Percentiles rank a stretch among this genome's conserved stretches.
Evolutionary conservation across 2,329 filamentous ascomycete genomes (phyloP).

Genomic region (Xylariaceae sp.): DNA sequence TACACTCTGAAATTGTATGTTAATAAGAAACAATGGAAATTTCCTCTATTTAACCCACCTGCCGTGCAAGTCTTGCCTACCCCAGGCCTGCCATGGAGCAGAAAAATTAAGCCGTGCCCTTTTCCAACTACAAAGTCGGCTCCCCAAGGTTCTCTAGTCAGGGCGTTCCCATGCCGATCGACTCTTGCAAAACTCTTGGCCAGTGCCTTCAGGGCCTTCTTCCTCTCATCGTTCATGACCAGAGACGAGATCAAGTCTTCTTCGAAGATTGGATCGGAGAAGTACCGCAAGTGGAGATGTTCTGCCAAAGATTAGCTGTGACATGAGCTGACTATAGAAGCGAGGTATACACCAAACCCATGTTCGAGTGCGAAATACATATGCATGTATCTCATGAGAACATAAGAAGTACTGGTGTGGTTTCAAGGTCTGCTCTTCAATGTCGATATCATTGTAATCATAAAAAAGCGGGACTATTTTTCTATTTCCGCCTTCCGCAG

Average conservation of each 20-base stretch:
- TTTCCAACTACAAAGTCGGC: slow-evolving; percentile 23
- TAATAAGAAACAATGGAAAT: neutral
- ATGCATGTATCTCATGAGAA: slow-evolving; percentile 5
- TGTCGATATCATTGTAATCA: slow-evolving; percentile 6
- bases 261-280: slow-evolving; percentile 22
- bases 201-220: slow-evolving; percentile 23
- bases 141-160: slow-evolving; percentile 10
- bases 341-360: slow-evolving; percentile 14
- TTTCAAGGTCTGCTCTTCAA: neutral
- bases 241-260: slow-evolving; percentile 24
- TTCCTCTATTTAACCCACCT: slow-evolving; percentile 14
- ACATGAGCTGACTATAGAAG: no score
- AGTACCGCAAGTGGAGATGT: slow-evolving; percentile 16
- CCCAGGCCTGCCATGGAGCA: slow-evolving; percentile 20
- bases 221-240: slow-evolving; percentile 24
- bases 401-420: slow-evolving; percentile 16
- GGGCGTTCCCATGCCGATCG: slow-evolving; percentile 11
- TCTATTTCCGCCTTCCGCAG: neutral
- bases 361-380: slow-evolving; percentile 16
- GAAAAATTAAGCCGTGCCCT: slow-evolving; percentile 18
- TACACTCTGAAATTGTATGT: slow-evolving; percentile 30
- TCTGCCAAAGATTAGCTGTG: slow-evolving; percentile 9
- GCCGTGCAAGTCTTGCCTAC: slow-evolving; percentile 27
- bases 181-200: slow-evolving; percentile 23
- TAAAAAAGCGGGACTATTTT: slow-evolving; percentile 3